These are phyloP conservation scores for Ceratobasidium sp. DNA, from an alignment of 1,284 basidiomycete species.

Conservation along the genomic window DNA sequence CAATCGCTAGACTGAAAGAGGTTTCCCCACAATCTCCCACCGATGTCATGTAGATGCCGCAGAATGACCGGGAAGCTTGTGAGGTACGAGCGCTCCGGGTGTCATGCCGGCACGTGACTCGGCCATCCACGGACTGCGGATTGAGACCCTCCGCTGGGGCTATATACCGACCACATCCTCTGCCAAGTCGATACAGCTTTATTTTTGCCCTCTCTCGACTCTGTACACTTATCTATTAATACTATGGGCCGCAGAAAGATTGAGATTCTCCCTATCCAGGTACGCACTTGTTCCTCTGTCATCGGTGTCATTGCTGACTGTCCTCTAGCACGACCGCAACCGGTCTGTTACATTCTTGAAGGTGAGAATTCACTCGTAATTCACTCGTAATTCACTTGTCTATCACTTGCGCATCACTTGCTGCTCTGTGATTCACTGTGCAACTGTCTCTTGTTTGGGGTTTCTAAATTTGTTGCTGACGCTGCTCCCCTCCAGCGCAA, in stretches of 20 bases:
- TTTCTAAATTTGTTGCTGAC: conserved; percentile 9
- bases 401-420: conserved; percentile 35
- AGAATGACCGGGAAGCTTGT: too few relatives aligned
- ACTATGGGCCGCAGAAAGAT: conserved; percentile 87
- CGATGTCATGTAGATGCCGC: too few relatives aligned
- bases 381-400: background rate
- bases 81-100: too few relatives aligned
- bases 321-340: conserved; percentile 81
- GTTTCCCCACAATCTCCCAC: too few relatives aligned
- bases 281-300: conserved; percentile 51
- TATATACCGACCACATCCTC: conserved; percentile 11
- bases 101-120: background rate
- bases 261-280: conserved; percentile 84
- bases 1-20: too few relatives aligned
- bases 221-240: background rate
- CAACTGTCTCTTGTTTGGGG: background rate
- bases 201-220: conserved; percentile 9
- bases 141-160: background rate
- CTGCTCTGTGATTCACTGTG: conserved; percentile 24
- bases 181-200: conserved; percentile 17
- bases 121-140: conserved; percentile 26
- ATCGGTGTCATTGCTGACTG: conserved; percentile 47
- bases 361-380: conserved; percentile 53
- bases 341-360: conserved; percentile 91
- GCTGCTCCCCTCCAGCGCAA: conserved; percentile 62